Evolutionary conservation across 768 basidiomycete genomes (phyloP).

Genomic region (Rubroboletus satanas): DNA sequence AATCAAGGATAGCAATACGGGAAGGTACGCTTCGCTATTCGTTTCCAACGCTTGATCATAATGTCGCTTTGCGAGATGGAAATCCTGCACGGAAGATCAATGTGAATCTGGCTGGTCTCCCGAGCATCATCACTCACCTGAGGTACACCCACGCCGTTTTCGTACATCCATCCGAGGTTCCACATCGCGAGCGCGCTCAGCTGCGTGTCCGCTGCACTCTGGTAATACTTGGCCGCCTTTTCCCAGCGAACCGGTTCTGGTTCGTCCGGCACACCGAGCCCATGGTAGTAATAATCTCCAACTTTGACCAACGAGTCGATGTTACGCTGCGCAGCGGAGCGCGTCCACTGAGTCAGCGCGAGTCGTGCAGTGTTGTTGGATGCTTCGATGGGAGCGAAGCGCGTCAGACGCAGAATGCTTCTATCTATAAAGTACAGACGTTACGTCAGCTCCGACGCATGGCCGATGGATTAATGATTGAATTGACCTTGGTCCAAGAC

Average conservation of each 20-base stretch:
- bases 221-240: conserved; percentile 92
- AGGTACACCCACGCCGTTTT: conserved; percentile 89
- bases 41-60: conserved; percentile 89
- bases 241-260: conserved; percentile 66
- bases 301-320: conserved; percentile 98
- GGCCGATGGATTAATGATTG: conserved; percentile 27
- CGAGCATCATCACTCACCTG: conserved; percentile 46
- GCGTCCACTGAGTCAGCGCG: conserved; percentile 90
- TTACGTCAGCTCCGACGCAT: conserved; percentile 24
- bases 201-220: conserved; percentile 90
- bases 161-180: conserved; percentile 99
- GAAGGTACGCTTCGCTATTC: conserved; percentile 84
- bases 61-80: conserved; percentile 92
- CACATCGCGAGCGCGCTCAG: conserved; percentile 94
- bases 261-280: conserved; percentile 72
- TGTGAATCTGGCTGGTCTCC: not conserved
- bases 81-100: conserved; percentile 54
- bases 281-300: conserved; percentile 95
- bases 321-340: conserved; percentile 90
- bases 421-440: conserved; percentile 45
- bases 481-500: conserved; percentile 83
- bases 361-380: conserved; percentile 80
- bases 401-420: conserved; percentile 62
- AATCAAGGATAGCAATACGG: conserved; percentile 75
- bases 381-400: conserved; percentile 65